phyloP scores from a whole-genome alignment of 164 flowering plant genomes.

The Protea cynaroides region DNA sequence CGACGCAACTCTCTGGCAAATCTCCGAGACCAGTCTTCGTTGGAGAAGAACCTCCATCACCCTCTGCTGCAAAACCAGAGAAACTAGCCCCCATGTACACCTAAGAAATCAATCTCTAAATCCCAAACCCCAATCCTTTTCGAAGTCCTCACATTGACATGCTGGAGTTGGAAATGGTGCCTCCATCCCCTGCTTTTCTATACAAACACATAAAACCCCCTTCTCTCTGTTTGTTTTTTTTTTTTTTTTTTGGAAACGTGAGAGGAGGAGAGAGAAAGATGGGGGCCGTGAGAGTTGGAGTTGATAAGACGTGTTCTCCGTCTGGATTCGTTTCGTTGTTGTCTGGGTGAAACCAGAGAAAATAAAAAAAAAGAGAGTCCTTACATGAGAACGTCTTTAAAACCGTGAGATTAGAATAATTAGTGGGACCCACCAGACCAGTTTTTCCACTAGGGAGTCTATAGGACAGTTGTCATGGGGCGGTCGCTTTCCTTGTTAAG shows the following conservation, averaged over 20 bases:
- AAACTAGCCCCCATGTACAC: conserved; percentile 39
- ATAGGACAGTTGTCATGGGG: too few relatives aligned
- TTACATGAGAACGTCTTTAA: too few relatives aligned
- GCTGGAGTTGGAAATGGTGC: background rate
- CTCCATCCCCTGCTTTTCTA: background rate
- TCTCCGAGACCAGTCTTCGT: conserved; percentile 54
- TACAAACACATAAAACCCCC: background rate
- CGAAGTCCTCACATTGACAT: background rate
- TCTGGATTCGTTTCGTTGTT: too few relatives aligned
- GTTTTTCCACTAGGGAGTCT: too few relatives aligned
- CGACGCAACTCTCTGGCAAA: conserved; percentile 81
- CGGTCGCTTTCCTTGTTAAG: too few relatives aligned
- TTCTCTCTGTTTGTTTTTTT: background rate
- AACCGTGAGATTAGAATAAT: too few relatives aligned
- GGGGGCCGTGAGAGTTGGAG: background rate
- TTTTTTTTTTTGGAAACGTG: background rate
- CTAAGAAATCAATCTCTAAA: background rate
- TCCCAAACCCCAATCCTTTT: background rate
- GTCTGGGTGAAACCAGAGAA: too few relatives aligned
- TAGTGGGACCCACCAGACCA: too few relatives aligned
- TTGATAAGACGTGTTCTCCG: too few relatives aligned
- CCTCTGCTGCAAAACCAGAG: conserved; percentile 17
- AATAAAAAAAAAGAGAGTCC: too few relatives aligned
- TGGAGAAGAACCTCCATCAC: conserved; percentile 1
- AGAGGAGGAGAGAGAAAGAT: background rate